These are phyloP conservation scores for Nemania sp. DNA, from an alignment of 2,329 filamentous ascomycete species.

Conservation along the genomic window DNA sequence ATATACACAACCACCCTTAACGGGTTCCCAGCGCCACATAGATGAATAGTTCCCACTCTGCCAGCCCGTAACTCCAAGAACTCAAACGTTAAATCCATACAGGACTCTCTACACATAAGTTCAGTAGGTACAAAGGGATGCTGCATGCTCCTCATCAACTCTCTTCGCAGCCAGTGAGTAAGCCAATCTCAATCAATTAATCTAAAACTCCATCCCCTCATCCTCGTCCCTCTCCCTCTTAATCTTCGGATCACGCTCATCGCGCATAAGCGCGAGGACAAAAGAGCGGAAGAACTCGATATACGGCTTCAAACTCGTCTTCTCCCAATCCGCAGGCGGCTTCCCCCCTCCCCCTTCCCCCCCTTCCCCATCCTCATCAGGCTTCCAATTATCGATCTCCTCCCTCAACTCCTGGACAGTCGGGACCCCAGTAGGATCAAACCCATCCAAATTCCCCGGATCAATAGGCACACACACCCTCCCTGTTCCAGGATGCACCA, in stretches of 20 bases:
- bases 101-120: too few species aligned
- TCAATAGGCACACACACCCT: constrained; percentile 96
- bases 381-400: constrained; percentile 80
- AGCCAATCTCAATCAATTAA: not conserved
- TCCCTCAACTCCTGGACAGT: constrained; percentile 79
- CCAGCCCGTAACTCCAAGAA: too few species aligned
- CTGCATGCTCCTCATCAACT: too few species aligned
- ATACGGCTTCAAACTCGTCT: constrained; percentile 92
- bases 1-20: too few species aligned
- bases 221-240: constrained; percentile 60
- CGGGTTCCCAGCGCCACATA: too few species aligned
- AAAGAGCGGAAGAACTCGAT: constrained; percentile 87
- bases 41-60: too few species aligned
- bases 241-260: constrained; percentile 61
- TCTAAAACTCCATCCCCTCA: constrained; percentile 56
- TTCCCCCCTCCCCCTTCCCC: not conserved
- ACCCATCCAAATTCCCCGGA: constrained; percentile 70
- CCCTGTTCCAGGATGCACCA: constrained; percentile 92
- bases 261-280: constrained; percentile 76
- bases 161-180: not conserved
- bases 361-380: constrained; percentile 15
- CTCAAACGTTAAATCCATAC: too few species aligned
- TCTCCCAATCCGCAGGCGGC: constrained; percentile 83
- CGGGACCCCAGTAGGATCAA: constrained; percentile 86
- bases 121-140: too few species aligned